Base-by-base conservation (phyloP, 1,284 basidiomycete species). In the Naganishia sp. region DNA sequence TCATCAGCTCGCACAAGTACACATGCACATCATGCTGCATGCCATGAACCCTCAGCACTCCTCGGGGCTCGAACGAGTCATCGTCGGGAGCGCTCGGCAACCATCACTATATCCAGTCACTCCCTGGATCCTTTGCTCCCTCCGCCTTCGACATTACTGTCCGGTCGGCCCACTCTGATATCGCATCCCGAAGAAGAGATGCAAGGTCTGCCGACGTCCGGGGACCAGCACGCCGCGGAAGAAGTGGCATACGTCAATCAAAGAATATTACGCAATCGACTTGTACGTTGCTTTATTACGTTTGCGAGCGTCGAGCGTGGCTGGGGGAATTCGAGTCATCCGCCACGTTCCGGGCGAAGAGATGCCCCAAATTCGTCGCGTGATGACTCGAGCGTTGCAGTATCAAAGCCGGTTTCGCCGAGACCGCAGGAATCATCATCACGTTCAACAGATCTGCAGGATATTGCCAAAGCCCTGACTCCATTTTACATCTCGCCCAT, bases 401-500 rank as follows among this genome's bases (percentile, higher is more conserved):
- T 17, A 28, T 18, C 31, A 28, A 31, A 15, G 3, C 11, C 28
- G 17, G 50, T 25, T 6, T 28, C 9, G 18, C 6, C 49, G 25
- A 50, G 5, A 9, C 51, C 7, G 5, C 10, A n/a, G 11, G 21
- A 6, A 15, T 21, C 49, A 7, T 5, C 53, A 9, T 7, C 32
- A 13, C 46, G 15, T n/a, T 62, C 61, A 21, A 32, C 35, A 2
- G 61, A 55, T 35, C 53, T 55, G 52, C 42, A 45, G 15, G 21
- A 17, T 21, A 55, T 63, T 43, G 61, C 50, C 11, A 53, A 53
- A 13, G 61, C 43, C 45, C 41, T 50, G 46, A 49, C 75, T 17
- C 79, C 79, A 10, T 81, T 81, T 71, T 80, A 74, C 70, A 72
- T 81, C 57, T 80, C 79, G 0, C 70, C 75, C 0, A 73, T 79